Conservation (phyloP, 148 eudicot species). For the Rhododendron kiyosumense region DNA sequence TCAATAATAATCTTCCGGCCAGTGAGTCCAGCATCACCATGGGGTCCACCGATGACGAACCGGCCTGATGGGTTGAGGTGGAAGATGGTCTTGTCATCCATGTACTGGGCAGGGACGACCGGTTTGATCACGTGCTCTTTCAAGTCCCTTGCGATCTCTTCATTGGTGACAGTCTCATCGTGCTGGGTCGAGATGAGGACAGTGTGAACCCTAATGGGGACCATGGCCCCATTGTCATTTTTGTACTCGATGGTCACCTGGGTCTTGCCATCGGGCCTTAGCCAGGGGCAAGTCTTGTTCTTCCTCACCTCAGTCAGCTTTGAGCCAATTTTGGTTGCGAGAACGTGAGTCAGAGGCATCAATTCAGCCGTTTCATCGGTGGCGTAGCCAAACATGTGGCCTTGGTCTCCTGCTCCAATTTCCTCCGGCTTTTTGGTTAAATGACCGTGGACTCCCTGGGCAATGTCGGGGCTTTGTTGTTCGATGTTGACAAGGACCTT, state of each 20-base stretch:
- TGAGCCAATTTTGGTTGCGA: conserved; percentile 44
- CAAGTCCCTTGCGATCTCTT: conserved; percentile 31
- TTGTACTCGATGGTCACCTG: conserved; percentile 48
- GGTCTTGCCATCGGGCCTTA: conserved; percentile 48
- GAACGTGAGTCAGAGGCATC: conserved; percentile 47
- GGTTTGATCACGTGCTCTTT: conserved; percentile 49
- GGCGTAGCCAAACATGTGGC: conserved; percentile 47
- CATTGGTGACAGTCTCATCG: conserved; percentile 42
- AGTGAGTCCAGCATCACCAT: conserved; percentile 45
- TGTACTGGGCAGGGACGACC: conserved; percentile 38
- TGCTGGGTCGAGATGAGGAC: conserved; percentile 54
- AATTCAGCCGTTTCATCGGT: conserved; percentile 46
- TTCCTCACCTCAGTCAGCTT: conserved; percentile 45
- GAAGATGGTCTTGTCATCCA: conserved; percentile 45
- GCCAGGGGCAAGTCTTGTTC: conserved; percentile 46
- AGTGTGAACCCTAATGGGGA: conserved; percentile 41
- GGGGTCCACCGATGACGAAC: conserved; percentile 48
- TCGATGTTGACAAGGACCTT: conserved; percentile 43
- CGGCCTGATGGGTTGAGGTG: conserved; percentile 49
- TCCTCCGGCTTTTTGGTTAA: conserved; percentile 50
- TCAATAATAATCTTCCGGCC: conserved; percentile 45
- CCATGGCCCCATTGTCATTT: conserved; percentile 44
- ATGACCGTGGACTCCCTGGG: conserved; percentile 46
- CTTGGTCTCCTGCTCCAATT: conserved; percentile 51
- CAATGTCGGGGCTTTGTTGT: conserved; percentile 45